Conservation (phyloP, 257 asterid species). For the Salvia splendens region DNA sequence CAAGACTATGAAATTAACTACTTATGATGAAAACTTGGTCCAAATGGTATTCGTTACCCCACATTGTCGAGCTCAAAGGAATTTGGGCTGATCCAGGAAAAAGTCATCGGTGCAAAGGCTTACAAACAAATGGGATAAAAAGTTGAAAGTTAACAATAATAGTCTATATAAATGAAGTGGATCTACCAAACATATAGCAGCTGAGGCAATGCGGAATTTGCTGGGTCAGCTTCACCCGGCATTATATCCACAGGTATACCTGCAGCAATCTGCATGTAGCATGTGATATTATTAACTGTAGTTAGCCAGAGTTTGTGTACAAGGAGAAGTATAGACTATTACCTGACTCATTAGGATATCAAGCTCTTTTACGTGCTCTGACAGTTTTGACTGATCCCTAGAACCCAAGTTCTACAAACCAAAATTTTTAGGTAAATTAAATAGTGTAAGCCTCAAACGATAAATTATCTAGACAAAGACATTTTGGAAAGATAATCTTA, state of each 20-base stretch:
- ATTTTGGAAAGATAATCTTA: conserved; percentile 21
- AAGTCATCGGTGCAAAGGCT: conserved; percentile 90
- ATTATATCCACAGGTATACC: conserved; percentile 80
- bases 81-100: conserved; percentile 96
- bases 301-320: conserved; percentile 16
- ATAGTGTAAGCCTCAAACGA: not conserved
- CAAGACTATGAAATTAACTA: conserved; percentile 12
- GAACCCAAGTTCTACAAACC: conserved; percentile 63
- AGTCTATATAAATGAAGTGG: conserved; percentile 1
- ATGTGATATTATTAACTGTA: conserved; percentile 27
- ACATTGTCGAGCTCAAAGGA: conserved; percentile 83
- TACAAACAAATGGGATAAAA: conserved; percentile 23
- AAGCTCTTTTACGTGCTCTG: conserved; percentile 85
- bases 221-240: conserved; percentile 90
- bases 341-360: conserved; percentile 95
- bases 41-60: conserved; percentile 49
- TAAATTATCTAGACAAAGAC: not conserved
- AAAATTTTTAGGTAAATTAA: conserved; percentile 8
- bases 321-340: conserved; percentile 18
- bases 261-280: conserved; percentile 67
- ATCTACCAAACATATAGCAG: conserved; percentile 55
- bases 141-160: conserved; percentile 21
- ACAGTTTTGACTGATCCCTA: conserved; percentile 75
- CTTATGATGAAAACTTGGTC: conserved; percentile 7
- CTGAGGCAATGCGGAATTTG: conserved; percentile 88